Evolutionary conservation across 441 rosid species (phyloP).

Genomic region (Cnidoscolus chayamansa): DNA sequence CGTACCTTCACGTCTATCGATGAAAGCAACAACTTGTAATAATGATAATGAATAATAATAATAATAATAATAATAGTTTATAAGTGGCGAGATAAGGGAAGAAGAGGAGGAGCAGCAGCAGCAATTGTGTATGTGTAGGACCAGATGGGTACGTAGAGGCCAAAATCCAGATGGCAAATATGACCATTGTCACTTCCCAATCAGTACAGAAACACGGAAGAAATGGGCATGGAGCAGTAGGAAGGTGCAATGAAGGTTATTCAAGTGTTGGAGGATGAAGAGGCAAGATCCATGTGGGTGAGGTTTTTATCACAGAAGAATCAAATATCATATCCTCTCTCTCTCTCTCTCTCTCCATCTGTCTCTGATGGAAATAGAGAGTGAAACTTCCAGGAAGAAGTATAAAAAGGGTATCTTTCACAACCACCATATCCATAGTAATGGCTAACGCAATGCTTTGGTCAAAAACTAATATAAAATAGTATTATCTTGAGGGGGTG

Average conservation of each 20-base stretch:
- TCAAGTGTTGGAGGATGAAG: conserved; percentile 52
- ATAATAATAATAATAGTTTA: too few species aligned
- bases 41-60: too few species aligned
- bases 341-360: too few species aligned
- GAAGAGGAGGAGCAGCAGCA: too few species aligned
- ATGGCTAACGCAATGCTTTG: conserved; percentile 23
- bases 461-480: neutral
- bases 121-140: conserved; percentile 16
- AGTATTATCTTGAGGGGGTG: neutral
- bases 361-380: conserved; percentile 8
- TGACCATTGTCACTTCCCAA: conserved; percentile 20
- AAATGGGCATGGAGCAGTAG: conserved; percentile 19
- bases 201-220: conserved; percentile 24
- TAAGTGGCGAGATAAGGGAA: too few species aligned
- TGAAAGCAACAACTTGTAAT: conserved; percentile 2
- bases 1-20: conserved; percentile 11
- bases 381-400: conserved; percentile 49
- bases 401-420: conserved; percentile 18
- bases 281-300: conserved; percentile 55
- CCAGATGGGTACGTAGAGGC: conserved; percentile 14
- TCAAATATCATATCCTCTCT: conserved; percentile 28
- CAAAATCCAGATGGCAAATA: conserved; percentile 18
- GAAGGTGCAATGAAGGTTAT: conserved; percentile 44
- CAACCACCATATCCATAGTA: conserved; percentile 31
- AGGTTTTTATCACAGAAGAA: conserved; percentile 18